Conservation (phyloP, 2,329 filamentous ascomycete genomes). For the Ophiostoma triangulosporum region DNA sequence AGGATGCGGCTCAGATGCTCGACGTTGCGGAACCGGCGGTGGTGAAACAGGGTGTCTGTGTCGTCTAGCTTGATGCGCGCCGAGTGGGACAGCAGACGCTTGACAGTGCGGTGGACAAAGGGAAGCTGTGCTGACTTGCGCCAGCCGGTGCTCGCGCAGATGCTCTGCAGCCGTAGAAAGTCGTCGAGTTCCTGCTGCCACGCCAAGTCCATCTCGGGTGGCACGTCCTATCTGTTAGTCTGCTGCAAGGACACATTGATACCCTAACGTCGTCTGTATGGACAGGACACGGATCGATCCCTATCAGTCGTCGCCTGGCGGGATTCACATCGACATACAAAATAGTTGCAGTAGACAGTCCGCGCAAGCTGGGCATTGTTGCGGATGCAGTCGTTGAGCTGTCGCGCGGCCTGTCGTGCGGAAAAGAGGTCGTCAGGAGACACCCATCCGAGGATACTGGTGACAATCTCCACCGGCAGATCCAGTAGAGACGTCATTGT, state of each 20-base stretch:
- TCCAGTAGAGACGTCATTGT: slow-evolving; percentile 23
- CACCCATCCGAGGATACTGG: slow-evolving; percentile 44
- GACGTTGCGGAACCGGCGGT: slow-evolving; percentile 33
- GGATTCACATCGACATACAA: no score
- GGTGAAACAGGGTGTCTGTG: slow-evolving; percentile 14
- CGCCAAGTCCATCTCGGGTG: slow-evolving; percentile 18
- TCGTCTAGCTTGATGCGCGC: slow-evolving; percentile 22
- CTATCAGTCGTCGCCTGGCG: no score
- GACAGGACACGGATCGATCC: no score
- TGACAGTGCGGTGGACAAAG: slow-evolving; percentile 34
- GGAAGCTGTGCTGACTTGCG: slow-evolving; percentile 31
- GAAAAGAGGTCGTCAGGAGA: slow-evolving; percentile 41
- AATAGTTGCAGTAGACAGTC: slow-evolving; percentile 36
- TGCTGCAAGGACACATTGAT: background rate
- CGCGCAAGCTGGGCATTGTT: slow-evolving; percentile 47
- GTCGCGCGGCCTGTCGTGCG: slow-evolving; percentile 37
- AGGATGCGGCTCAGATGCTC: slow-evolving; percentile 32
- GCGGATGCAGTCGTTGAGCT: slow-evolving; percentile 39
- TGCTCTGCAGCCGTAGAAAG: slow-evolving; percentile 28
- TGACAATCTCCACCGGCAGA: slow-evolving; percentile 50
- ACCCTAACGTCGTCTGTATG: no score
- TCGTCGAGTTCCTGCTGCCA: slow-evolving; percentile 28
- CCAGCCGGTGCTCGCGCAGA: slow-evolving; percentile 25
- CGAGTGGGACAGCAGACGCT: slow-evolving; percentile 31
- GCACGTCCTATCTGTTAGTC: slow-evolving; percentile 22